Conservation (phyloP, 2,329 filamentous ascomycete genomes). For the Talaromyces sp. region DNA sequence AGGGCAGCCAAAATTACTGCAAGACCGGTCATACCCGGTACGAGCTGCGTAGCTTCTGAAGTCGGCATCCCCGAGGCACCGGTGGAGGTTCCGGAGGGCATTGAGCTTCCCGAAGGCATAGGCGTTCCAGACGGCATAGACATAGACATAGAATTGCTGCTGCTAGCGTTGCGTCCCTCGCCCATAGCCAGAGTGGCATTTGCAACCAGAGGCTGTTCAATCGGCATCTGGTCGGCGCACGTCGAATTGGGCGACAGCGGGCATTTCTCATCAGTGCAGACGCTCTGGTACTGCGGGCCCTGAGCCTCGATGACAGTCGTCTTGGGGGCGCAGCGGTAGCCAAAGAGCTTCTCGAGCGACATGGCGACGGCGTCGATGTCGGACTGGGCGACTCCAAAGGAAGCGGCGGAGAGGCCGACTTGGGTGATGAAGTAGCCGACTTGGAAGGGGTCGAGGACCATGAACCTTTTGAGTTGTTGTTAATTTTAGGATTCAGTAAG, state of each 20-base stretch:
- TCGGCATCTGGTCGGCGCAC: constrained; percentile 29
- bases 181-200: constrained; percentile 13
- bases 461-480: constrained; percentile 36
- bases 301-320: constrained; percentile 42
- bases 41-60: neutral
- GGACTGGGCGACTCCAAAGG: constrained; percentile 53
- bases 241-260: constrained; percentile 41
- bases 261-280: constrained; percentile 52
- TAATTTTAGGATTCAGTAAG: neutral
- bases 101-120: neutral
- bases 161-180: constrained; percentile 8
- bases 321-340: constrained; percentile 46
- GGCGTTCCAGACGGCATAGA: neutral
- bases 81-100: neutral
- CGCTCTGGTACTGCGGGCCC: constrained; percentile 47
- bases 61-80: neutral
- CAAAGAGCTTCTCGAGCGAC: constrained; percentile 49
- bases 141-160: neutral
- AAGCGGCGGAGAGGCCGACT: constrained; percentile 51
- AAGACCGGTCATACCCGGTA: neutral
- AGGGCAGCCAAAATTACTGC: neutral
- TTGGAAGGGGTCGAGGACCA: constrained; percentile 49
- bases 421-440: constrained; percentile 57
- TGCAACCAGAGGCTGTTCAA: constrained; percentile 16
- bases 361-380: constrained; percentile 48